Evolutionary conservation across 176 grass and related monocot species (phyloP).

Genomic region (Luzula sylvatica): DNA sequence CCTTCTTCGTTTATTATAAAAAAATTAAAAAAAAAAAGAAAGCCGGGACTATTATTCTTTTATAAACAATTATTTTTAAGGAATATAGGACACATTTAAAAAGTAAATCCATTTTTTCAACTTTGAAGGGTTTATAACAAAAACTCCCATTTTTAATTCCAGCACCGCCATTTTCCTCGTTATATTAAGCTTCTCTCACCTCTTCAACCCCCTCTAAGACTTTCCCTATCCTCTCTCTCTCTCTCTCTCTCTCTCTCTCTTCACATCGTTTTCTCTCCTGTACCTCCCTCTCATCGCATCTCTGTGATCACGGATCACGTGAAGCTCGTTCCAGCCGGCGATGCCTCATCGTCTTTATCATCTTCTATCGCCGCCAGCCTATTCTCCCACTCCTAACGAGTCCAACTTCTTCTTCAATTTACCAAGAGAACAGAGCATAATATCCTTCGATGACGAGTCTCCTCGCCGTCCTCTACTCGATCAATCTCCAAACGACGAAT

Average conservation of each 20-base stretch:
- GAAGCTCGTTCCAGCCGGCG: background rate
- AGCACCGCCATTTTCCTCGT: conserved; percentile 9
- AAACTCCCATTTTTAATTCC: conserved; percentile 10
- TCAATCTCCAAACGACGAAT: conserved; percentile 2
- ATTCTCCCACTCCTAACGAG: background rate
- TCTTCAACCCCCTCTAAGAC: background rate
- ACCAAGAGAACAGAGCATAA: background rate
- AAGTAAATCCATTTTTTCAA: conserved; percentile 10
- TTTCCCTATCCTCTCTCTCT: background rate
- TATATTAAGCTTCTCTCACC: too few relatives aligned
- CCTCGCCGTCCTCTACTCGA: background rate
- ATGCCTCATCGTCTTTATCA: conserved; percentile 15
- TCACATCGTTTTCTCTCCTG: background rate
- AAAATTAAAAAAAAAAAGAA: too few relatives aligned
- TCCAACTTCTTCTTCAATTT: background rate
- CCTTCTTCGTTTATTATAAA: too few relatives aligned
- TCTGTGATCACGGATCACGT: background rate
- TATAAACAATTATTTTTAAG: too few relatives aligned
- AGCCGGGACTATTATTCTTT: too few relatives aligned
- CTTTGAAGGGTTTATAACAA: background rate
- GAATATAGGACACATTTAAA: too few relatives aligned
- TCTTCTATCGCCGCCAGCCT: background rate
- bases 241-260: conserved; percentile 4
- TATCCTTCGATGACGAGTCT: conserved; percentile 10
- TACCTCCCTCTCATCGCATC: background rate